Conservation (phyloP, 2,329 filamentous ascomycete species). For the Fusarium burgessii region DNA sequence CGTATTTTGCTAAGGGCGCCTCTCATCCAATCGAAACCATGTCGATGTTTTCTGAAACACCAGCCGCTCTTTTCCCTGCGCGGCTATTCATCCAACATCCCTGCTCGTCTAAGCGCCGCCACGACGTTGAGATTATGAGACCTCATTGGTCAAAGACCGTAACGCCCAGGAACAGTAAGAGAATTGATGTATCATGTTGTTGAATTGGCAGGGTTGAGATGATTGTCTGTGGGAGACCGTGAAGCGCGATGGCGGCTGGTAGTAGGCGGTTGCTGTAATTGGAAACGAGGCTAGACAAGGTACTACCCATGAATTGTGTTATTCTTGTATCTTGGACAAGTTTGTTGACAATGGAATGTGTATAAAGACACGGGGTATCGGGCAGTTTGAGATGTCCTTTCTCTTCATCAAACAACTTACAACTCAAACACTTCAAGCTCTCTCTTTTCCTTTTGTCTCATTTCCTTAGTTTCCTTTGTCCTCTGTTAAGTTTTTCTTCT, state of each 20-base stretch:
- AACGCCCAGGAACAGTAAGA: slow-evolving; percentile 11
- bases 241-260: slow-evolving; percentile 39
- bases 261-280: slow-evolving; percentile 44
- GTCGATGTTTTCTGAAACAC: slow-evolving; percentile 25
- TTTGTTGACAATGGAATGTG: slow-evolving; percentile 25
- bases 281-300: slow-evolving; percentile 43
- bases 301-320: not conserved
- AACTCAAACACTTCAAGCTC: slow-evolving; percentile 36
- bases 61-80: slow-evolving; percentile 26
- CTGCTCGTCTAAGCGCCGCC: slow-evolving; percentile 38
- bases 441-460: slow-evolving; percentile 42
- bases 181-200: slow-evolving; percentile 23
- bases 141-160: slow-evolving; percentile 21
- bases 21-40: slow-evolving; percentile 41
- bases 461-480: slow-evolving; percentile 47
- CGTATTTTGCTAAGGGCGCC: slow-evolving; percentile 1
- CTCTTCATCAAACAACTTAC: slow-evolving; percentile 42
- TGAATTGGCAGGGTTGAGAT: slow-evolving; percentile 8
- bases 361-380: slow-evolving; percentile 43
- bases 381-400: slow-evolving; percentile 18
- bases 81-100: slow-evolving; percentile 31
- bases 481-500: slow-evolving; percentile 40
- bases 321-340: not conserved
- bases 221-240: slow-evolving; percentile 6
- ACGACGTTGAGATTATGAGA: slow-evolving; percentile 12